Percentiles rank a stretch among this genome's conserved stretches.
Conservation (phyloP, 352 stramenopile species). For the Pythium rishiriense region DNA sequence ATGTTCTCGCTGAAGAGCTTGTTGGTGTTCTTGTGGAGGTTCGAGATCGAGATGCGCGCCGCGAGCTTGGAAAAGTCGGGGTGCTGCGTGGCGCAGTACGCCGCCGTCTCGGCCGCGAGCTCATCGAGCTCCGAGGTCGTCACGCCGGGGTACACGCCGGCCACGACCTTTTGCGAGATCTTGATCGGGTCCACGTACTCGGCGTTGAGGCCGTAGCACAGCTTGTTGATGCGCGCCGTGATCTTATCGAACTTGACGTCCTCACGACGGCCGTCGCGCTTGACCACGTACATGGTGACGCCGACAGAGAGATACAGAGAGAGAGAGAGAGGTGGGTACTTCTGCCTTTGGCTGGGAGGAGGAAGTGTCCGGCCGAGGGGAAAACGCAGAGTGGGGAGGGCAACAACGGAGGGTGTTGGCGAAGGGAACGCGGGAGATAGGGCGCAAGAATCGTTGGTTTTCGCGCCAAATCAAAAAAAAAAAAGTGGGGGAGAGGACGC, state of each 20-base stretch:
- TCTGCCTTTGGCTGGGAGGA: background rate
- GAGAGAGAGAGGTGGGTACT: no score
- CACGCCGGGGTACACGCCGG: slow-evolving; percentile 98
- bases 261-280: slow-evolving; percentile 92
- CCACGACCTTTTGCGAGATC: slow-evolving; percentile 99
- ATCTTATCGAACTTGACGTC: slow-evolving; percentile 99
- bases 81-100: slow-evolving; percentile 97
- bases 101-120: slow-evolving; percentile 97
- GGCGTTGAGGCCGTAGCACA: slow-evolving; percentile 98
- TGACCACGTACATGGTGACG: slow-evolving; percentile 94
- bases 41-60: slow-evolving; percentile 97
- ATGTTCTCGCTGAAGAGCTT: slow-evolving; percentile 96
- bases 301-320: background rate
- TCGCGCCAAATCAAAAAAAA: slow-evolving; percentile 10
- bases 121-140: slow-evolving; percentile 99
- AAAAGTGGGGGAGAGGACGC: background rate
- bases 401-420: background rate
- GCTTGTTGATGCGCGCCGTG: slow-evolving; percentile 96
- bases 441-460: background rate
- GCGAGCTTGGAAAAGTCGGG: slow-evolving; percentile 99
- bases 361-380: background rate
- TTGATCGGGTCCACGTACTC: slow-evolving; percentile 96
- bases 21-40: slow-evolving; percentile 99
- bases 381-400: slow-evolving; percentile 16
- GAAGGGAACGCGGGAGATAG: background rate